phyloP scores from a whole-genome alignment of 1,284 basidiomycete species.

The Leccinum insolens region DNA sequence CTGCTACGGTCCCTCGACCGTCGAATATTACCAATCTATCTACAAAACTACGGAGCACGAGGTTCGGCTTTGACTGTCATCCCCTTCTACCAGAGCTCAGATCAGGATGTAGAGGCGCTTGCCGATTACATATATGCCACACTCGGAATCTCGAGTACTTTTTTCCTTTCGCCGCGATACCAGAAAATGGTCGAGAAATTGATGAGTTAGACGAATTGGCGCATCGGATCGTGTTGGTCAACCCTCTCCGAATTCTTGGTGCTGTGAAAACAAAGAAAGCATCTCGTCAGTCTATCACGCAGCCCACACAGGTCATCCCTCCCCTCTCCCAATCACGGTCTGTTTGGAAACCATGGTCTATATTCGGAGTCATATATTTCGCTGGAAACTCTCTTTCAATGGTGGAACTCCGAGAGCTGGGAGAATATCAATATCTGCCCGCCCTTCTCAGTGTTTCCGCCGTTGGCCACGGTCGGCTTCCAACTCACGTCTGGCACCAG shows the following conservation, averaged over 20 bases:
- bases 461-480: too few species aligned
- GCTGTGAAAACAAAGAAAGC: constrained; percentile 99
- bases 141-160: constrained; percentile 42
- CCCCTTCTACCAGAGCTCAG: constrained; percentile 98
- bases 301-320: constrained; percentile 98
- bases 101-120: constrained; percentile 96
- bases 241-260: constrained; percentile 93
- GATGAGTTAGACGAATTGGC: constrained; percentile 96
- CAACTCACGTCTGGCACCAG: too few species aligned
- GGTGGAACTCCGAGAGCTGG: constrained; percentile 99
- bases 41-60: constrained; percentile 93
- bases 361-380: constrained; percentile 99
- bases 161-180: constrained; percentile 95
- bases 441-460: too few species aligned
- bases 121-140: constrained; percentile 98
- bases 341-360: constrained; percentile 71
- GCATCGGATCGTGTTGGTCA: constrained; percentile 89
- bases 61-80: constrained; percentile 97
- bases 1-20: constrained; percentile 89
- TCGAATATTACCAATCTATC: constrained; percentile 98
- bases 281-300: constrained; percentile 92
- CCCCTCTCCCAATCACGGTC: constrained; percentile 92
- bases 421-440: constrained; percentile 69
- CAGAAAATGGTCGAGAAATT: constrained; percentile 98
- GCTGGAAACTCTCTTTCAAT: constrained; percentile 96